Conservation (phyloP, 2,329 filamentous ascomycete species). For the Cordyceps farinosa region DNA sequence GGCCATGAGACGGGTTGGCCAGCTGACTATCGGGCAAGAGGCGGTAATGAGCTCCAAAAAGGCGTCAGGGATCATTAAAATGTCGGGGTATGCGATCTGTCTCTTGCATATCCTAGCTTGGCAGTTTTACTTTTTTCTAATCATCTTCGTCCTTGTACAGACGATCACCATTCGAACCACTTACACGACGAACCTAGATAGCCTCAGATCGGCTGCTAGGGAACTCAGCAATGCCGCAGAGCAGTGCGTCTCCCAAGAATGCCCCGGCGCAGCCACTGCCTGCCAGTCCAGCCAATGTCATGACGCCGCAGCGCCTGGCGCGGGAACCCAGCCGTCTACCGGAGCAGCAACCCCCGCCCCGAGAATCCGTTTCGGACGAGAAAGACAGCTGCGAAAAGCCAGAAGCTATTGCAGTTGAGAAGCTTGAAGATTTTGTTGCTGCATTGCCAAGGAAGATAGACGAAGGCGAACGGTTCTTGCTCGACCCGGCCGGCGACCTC, state of each 20-base stretch:
- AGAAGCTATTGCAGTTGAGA: not conserved
- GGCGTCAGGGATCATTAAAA: not conserved
- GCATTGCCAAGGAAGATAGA: not conserved
- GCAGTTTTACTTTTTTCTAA: not conserved
- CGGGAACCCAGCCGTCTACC: not conserved
- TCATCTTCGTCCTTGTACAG: not conserved
- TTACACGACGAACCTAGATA: not conserved
- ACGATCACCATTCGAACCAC: not conserved
- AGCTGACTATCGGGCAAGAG: constrained; percentile 9
- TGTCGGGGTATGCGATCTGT: not conserved
- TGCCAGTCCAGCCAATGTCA: not conserved
- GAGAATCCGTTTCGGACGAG: constrained; percentile 14
- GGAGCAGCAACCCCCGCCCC: not conserved
- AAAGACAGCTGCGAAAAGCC: constrained; percentile 16
- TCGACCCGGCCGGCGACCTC: constrained; percentile 34
- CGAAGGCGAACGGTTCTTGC: constrained; percentile 26
- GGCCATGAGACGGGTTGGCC: constrained; percentile 9
- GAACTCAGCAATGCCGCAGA: not conserved
- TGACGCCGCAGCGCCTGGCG: constrained; percentile 6
- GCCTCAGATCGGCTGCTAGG: not conserved
- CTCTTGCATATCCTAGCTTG: not conserved
- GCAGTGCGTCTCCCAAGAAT: not conserved
- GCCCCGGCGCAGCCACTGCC: not conserved
- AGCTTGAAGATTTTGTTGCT: not conserved
- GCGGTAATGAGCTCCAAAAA: not conserved